Conservation (phyloP, 495 filamentous ascomycete species). For the Friedmanniomyces simplex region DNA sequence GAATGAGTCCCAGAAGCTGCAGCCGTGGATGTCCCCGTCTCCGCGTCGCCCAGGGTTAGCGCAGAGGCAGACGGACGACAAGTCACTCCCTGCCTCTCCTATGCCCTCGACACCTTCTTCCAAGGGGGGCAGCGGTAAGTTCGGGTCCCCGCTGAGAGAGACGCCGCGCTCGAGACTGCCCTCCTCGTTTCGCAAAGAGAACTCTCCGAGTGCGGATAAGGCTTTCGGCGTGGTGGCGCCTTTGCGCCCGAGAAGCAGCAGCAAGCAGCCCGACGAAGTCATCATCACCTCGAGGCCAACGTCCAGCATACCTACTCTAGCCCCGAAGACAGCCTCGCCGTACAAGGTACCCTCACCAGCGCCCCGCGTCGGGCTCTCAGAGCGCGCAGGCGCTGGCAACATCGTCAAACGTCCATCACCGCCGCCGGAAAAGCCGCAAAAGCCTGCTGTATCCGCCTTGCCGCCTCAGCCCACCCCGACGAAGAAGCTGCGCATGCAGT, state of each 20-base stretch:
- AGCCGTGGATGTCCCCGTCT: slow-evolving; percentile 28
- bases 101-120: slow-evolving; percentile 21
- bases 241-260: slow-evolving; percentile 16
- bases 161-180: slow-evolving; percentile 16
- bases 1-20: slow-evolving; percentile 16
- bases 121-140: slow-evolving; percentile 17
- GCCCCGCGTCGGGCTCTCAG: slow-evolving; percentile 36
- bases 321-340: slow-evolving; percentile 4
- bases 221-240: slow-evolving; percentile 1
- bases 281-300: slow-evolving; percentile 14
- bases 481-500: slow-evolving; percentile 74
- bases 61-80: slow-evolving; percentile 9
- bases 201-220: slow-evolving; percentile 26
- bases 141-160: slow-evolving; percentile 21
- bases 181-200: slow-evolving; percentile 27
- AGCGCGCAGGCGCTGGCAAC: slow-evolving; percentile 39
- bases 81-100: slow-evolving; percentile 22
- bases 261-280: slow-evolving; percentile 40
- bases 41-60: slow-evolving; percentile 3
- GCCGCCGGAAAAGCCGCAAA: slow-evolving; percentile 3
- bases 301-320: slow-evolving; percentile 43
- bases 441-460: not conserved
- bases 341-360: slow-evolving; percentile 6
- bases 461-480: slow-evolving; percentile 21
- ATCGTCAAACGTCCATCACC: slow-evolving; percentile 23